Conservation (phyloP, 257 asterid species). For the Knoxia roxburghii region DNA sequence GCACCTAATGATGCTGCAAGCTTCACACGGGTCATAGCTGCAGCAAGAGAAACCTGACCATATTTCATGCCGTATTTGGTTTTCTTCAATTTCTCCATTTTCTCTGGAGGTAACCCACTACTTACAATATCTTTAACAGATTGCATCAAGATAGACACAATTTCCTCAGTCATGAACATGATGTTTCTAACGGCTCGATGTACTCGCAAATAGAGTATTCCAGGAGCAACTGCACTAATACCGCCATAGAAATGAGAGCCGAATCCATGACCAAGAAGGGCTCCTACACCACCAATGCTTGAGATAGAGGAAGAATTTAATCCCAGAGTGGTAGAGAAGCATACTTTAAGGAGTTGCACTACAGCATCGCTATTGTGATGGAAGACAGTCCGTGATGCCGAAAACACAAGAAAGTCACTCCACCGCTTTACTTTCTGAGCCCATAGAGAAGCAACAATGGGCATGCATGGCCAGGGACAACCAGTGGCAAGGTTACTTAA, state of each 20-base stretch:
- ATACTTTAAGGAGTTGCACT: constrained; percentile 82
- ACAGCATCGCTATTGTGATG: constrained; percentile 78
- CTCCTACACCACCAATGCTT: constrained; percentile 74
- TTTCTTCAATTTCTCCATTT: constrained; percentile 58
- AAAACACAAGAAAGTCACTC: constrained; percentile 81
- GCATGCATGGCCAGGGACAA: constrained; percentile 99
- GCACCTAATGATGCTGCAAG: constrained; percentile 84
- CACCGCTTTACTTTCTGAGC: constrained; percentile 89
- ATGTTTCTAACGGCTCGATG: constrained; percentile 77
- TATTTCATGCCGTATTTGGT: constrained; percentile 47
- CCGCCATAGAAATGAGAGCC: constrained; percentile 77
- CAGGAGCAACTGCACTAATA: constrained; percentile 86
- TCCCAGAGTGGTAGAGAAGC: constrained; percentile 75
- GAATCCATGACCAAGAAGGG: constrained; percentile 95
- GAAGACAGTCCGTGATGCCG: constrained; percentile 83
- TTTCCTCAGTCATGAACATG: constrained; percentile 70
- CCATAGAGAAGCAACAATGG: constrained; percentile 77
- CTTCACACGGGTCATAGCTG: constrained; percentile 70
- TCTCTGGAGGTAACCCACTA: constrained; percentile 50
- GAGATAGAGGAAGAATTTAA: constrained; percentile 45
- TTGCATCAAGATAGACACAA: constrained; percentile 65
- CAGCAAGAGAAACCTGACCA: constrained; percentile 76
- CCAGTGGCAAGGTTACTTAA: constrained; percentile 62
- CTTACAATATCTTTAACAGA: constrained; percentile 63
- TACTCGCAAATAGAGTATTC: constrained; percentile 73